These are phyloP conservation scores for Colletotrichum viniferum DNA, from an alignment of 2,329 filamentous ascomycete genomes.

Conservation along the genomic window DNA sequence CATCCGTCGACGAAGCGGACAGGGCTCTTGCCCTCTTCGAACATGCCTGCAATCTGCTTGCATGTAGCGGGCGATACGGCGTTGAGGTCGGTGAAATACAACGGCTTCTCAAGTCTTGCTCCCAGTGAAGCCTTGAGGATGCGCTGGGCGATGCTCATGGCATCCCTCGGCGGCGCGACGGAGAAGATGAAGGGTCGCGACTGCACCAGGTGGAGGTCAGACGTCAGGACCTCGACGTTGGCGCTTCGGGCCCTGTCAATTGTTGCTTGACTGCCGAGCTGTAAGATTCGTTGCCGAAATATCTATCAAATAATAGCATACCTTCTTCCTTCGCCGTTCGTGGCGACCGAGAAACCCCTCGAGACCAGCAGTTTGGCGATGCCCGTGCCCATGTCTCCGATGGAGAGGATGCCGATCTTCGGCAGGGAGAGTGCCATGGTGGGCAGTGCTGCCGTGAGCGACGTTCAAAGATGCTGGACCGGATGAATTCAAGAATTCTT, in stretches of 20 bases:
- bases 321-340: conserved; percentile 54
- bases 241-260: conserved; percentile 57
- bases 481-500: background rate
- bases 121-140: conserved; percentile 55
- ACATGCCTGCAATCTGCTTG: conserved; percentile 45
- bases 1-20: conserved; percentile 61
- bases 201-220: conserved; percentile 60
- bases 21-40: conserved; percentile 41
- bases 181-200: conserved; percentile 66
- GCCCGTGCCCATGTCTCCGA: conserved; percentile 60
- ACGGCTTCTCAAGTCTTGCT: conserved; percentile 35
- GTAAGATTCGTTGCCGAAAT: background rate
- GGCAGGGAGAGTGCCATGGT: conserved; percentile 1
- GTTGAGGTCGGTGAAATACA: conserved; percentile 70
- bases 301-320: conserved; percentile 15
- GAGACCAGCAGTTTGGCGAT: conserved; percentile 53
- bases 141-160: conserved; percentile 61
- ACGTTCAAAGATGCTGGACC: background rate
- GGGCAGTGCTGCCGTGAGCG: background rate
- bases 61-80: conserved; percentile 64
- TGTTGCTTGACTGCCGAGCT: conserved; percentile 56
- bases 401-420: conserved; percentile 54
- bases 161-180: conserved; percentile 69
- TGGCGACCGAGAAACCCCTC: conserved; percentile 52
- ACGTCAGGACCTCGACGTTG: conserved; percentile 55